Evolutionary conservation across 768 basidiomycete genomes (phyloP), one percentile per base, ranked within the genome.

Genomic region (Obba rivulosa): DNA sequence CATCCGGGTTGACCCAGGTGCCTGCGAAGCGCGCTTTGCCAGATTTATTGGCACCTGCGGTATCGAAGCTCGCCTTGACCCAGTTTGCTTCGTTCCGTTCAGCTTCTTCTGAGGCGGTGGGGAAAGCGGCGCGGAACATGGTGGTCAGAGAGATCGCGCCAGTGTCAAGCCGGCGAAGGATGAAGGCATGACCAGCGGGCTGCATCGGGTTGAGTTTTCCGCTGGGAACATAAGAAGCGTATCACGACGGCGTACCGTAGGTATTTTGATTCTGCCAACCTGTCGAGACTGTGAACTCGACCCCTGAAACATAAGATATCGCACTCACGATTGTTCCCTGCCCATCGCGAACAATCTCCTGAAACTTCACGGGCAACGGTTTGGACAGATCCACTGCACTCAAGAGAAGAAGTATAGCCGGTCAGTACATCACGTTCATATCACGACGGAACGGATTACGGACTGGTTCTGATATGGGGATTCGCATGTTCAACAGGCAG

Each of bases 91-190:
- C 93, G 11, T 68, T 69, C 64, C 79, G 84, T 66, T 97, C 93
- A 16, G 85, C 81, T 41, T 75, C 70, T 1, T 92, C 89, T 37
- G 72, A 70, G 3, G 92, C 87, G 34, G 75, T 79, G 9, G 93
- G 93, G 66, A 92, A 97, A 0, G 92, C 92, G 8, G 92, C 92
- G 50, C 92, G 88, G 71, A 89, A 95, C 92, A 97, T 95, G 48
- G 93, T 95, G 9, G 93, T 95, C 9, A 93, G 78, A 54, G 85
- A 88, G 67, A 97, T 79, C 17, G 92, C 92, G 50, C 88, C 85
- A 3, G 93, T 95, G 68, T 97, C 94, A 58, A 88, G 93, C 46
- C 94, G 83, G 39, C 93, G 82, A 31, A 97, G 83, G 62, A 97
- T 90, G 65, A 96, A 97, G 20, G 94, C 92, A 68, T 97, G 93